Conservation (phyloP, 2,329 filamentous ascomycete genomes). For the Monilinia laxa region DNA sequence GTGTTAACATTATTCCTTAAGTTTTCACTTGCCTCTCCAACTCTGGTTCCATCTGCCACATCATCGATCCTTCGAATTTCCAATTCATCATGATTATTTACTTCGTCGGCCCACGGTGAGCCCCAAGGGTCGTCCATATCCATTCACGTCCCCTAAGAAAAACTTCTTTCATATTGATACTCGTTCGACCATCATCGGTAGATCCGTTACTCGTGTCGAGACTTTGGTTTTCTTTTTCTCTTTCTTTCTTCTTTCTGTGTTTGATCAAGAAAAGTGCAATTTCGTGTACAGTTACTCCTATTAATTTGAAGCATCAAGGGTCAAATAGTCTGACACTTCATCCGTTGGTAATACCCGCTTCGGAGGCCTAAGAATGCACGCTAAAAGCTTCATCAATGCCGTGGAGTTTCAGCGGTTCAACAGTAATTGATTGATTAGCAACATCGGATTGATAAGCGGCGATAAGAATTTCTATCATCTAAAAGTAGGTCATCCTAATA, state of each 20-base stretch:
- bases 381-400: slow-evolving; percentile 15
- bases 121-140: slow-evolving; percentile 44
- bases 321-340: slow-evolving; percentile 24
- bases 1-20: slow-evolving; percentile 31
- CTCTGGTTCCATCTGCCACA: slow-evolving; percentile 21
- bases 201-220: slow-evolving; percentile 8
- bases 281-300: slow-evolving; percentile 17
- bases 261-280: neutral
- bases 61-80: neutral
- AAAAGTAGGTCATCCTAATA: neutral
- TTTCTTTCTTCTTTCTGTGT: too few relatives aligned
- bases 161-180: slow-evolving; percentile 38
- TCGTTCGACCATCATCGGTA: slow-evolving; percentile 16
- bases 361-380: slow-evolving; percentile 16
- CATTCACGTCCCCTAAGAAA: slow-evolving; percentile 25
- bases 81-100: slow-evolving; percentile 12
- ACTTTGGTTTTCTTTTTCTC: neutral
- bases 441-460: slow-evolving; percentile 38
- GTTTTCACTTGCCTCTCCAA: slow-evolving; percentile 27
- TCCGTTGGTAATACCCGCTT: slow-evolving; percentile 19
- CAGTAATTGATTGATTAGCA: slow-evolving; percentile 6
- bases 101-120: slow-evolving; percentile 43
- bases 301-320: slow-evolving; percentile 13
- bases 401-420: slow-evolving; percentile 9
- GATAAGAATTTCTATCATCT: slow-evolving; percentile 31